These are phyloP conservation scores for Pythium sukuiense DNA, from an alignment of 352 stramenopile species.

Conservation along the genomic window DNA sequence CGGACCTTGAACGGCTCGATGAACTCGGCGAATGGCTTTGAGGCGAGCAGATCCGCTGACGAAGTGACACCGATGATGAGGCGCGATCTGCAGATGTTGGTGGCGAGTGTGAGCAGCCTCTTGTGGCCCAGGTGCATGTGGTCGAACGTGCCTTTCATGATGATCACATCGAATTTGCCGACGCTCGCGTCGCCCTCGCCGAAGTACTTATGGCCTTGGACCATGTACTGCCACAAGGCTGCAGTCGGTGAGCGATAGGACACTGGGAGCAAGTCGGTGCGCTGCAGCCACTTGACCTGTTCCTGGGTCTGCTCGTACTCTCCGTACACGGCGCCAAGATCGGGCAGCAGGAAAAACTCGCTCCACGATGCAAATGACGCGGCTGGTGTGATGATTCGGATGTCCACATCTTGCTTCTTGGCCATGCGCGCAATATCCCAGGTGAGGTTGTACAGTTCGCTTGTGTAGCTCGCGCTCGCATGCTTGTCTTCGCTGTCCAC, in stretches of 20 bases:
- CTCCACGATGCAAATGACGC: conserved; percentile 40
- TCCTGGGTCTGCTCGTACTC: conserved; percentile 55
- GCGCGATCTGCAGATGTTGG: conserved; percentile 41
- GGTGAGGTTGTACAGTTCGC: conserved; percentile 67
- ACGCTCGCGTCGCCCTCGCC: conserved; percentile 44
- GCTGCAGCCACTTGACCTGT: conserved; percentile 47
- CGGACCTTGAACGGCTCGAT: conserved; percentile 59
- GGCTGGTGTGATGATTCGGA: conserved; percentile 8
- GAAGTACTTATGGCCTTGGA: conserved; percentile 58
- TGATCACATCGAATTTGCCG: conserved; percentile 39
- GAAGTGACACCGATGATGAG: conserved; percentile 69
- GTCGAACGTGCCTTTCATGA: conserved; percentile 89
- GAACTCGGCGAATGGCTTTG: conserved; percentile 38
- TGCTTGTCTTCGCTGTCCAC: conserved; percentile 47
- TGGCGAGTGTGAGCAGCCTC: conserved; percentile 80
- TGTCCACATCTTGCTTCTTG: conserved; percentile 54
- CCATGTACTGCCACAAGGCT: conserved; percentile 44
- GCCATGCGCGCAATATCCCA: conserved; percentile 62
- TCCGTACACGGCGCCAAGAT: conserved; percentile 70
- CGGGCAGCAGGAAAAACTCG: conserved; percentile 54
- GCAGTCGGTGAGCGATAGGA: conserved; percentile 63
- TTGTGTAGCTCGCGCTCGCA: conserved; percentile 72
- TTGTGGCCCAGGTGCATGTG: conserved; percentile 90
- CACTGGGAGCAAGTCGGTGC: conserved; percentile 55
- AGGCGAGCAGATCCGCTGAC: conserved; percentile 7